Evolutionary conservation across 176 grass and related monocot species (phyloP).

Genomic region (Hsuehochloa calcarea): DNA sequence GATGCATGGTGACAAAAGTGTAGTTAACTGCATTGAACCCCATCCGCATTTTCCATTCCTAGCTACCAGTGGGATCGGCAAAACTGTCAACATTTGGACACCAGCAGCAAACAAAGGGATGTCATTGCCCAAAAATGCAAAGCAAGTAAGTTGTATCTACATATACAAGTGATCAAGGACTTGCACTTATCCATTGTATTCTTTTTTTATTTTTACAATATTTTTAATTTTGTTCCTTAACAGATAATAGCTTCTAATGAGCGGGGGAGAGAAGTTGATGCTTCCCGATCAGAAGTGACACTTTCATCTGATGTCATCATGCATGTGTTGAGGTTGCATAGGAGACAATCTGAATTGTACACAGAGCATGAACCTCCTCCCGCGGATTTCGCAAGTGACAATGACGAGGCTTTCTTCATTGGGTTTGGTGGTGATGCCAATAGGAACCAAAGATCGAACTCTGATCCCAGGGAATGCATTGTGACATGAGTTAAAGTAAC

Average conservation of each 20-base stretch:
- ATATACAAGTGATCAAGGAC: neutral
- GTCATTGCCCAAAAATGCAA: constrained; percentile 53
- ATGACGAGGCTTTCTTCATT: constrained; percentile 51
- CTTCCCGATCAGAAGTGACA: constrained; percentile 36
- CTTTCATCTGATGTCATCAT: constrained; percentile 62
- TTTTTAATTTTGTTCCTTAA: neutral
- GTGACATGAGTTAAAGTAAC: constrained; percentile 41
- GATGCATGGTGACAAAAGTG: constrained; percentile 61
- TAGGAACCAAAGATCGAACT: constrained; percentile 29
- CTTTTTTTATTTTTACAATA: neutral
- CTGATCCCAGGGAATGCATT: constrained; percentile 69
- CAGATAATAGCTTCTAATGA: constrained; percentile 69
- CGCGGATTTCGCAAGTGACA: constrained; percentile 34
- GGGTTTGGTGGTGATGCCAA: constrained; percentile 33
- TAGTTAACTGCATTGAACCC: constrained; percentile 75
- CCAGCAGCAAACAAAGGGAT: constrained; percentile 33
- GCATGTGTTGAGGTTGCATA: constrained; percentile 71
- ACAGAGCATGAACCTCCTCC: constrained; percentile 35
- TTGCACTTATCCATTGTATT: neutral
- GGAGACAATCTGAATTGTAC: constrained; percentile 37
- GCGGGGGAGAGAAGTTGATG: constrained; percentile 35
- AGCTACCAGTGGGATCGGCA: constrained; percentile 78
- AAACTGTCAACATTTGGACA: constrained; percentile 68
- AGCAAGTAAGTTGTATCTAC: constrained; percentile 44
- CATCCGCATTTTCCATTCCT: constrained; percentile 72